Evolutionary conservation across 306 rosid species (phyloP), one percentile per base, ranked within the genome.

Genomic region (Mimosa pudica): DNA sequence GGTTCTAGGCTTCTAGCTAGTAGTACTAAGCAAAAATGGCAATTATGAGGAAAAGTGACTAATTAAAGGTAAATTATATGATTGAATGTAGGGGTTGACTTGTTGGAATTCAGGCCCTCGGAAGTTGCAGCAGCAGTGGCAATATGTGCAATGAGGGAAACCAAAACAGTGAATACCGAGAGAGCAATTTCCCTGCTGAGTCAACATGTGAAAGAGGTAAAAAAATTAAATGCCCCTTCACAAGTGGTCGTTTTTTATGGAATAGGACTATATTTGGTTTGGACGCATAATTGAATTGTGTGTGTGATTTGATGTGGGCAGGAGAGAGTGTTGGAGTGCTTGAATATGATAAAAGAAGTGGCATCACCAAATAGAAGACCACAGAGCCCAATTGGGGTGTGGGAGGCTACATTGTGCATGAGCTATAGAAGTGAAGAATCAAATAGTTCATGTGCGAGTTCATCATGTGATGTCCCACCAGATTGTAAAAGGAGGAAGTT

Each of bases 101-200:
- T 91, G 85, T 81, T 93, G 87, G 96, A 89, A 85, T 93, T 88
- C 91, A 93, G 58, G 82, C 93, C 99, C 24, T 93, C 99, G 45
- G 98, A 93, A 81, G 82, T 95, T 70, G 99, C 97, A 84, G 99
- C 97, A 48, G 99, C 99, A 7, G 93, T 90, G 87, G 89, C 93
- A 67, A 79, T 93, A 83, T 85, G 82, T 75, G 92, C 85, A 9
- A 82, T 85, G 16, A 84, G 90, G 75, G 94, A 91, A 73, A 85
- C 86, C 72, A 73, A 82, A 89, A 70, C 87, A 77, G 82, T 89
- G 75, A 85, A 88, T 75, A 71, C 79, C 18, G 96, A 92, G 77
- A 86, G 81, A 79, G 89, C 92, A 81, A 80, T 83, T 65, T 84
- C 88, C 84, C 82, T 81, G 84, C 87, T 95, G 76, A 79, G 81